Evolutionary conservation across 23 red algal species (phyloP).

Genomic region (Gracilaria vermiculophylla): DNA sequence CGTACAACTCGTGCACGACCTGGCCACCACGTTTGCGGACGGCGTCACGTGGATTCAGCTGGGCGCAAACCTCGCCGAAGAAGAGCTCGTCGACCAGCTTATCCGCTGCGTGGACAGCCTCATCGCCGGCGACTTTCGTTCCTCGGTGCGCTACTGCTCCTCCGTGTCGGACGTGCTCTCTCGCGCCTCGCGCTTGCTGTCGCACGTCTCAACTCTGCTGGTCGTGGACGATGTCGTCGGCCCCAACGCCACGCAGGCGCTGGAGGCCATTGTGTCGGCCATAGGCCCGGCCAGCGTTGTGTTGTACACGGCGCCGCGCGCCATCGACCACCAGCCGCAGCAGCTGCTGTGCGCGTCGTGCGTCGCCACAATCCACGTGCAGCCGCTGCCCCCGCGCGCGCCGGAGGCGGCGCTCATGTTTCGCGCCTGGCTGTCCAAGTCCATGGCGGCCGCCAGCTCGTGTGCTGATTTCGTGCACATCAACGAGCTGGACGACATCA

Average conservation of each 20-base stretch:
- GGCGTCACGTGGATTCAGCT: constrained; percentile 63
- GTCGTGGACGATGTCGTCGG: constrained; percentile 56
- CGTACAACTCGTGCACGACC: constrained; percentile 52
- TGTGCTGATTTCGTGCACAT: not conserved
- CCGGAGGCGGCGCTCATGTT: constrained; percentile 23
- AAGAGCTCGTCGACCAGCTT: constrained; percentile 53
- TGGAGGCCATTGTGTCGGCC: constrained; percentile 38
- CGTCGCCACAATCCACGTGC: not conserved
- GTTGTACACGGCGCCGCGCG: constrained; percentile 30
- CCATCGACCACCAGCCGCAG: not conserved
- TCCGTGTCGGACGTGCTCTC: constrained; percentile 15
- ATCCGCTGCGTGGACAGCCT: constrained; percentile 53
- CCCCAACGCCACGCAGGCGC: constrained; percentile 7
- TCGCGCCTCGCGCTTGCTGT: constrained; percentile 23
- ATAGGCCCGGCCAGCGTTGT: constrained; percentile 30
- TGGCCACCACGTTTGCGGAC: constrained; percentile 31
- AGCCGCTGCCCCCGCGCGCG: not conserved
- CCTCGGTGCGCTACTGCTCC: constrained; percentile 41
- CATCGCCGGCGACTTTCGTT: constrained; percentile 55
- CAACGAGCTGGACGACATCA: constrained; percentile 9
- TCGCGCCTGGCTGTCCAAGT: constrained; percentile 22
- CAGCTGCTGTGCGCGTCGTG: not conserved
- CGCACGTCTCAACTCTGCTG: constrained; percentile 44
- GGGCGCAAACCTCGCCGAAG: constrained; percentile 40
- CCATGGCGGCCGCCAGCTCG: not conserved